Conservation (phyloP, 73 alveolate species). For the Paramecium bursaria region DNA sequence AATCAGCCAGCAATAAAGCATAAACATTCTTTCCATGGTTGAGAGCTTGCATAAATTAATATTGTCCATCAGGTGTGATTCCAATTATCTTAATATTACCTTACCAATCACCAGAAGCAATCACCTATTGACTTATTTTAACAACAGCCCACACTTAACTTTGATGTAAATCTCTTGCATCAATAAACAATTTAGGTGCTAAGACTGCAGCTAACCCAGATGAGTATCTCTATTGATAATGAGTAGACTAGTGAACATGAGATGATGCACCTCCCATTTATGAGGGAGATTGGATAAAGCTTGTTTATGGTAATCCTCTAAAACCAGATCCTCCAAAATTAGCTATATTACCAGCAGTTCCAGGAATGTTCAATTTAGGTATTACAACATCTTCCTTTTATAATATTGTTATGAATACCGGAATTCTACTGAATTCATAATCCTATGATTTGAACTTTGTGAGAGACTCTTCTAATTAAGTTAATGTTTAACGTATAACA, state of each 20-base stretch:
- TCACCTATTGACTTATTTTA: conserved; percentile 19
- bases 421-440: conserved; percentile 14
- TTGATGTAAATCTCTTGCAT: conserved; percentile 57
- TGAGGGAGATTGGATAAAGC: background rate
- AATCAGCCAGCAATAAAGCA: conserved; percentile 28
- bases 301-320: conserved; percentile 18
- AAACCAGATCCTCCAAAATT: conserved; percentile 36
- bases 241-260: too few relatives aligned
- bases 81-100: conserved; percentile 42
- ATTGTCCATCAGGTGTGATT: conserved; percentile 52
- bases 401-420: background rate
- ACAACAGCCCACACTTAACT: conserved; percentile 62
- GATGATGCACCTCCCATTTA: background rate
- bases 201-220: conserved; percentile 40
- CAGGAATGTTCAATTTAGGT: conserved; percentile 34
- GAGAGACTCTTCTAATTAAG: conserved; percentile 7
- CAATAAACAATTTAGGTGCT: conserved; percentile 39
- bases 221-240: conserved; percentile 28
- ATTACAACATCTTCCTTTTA: conserved; percentile 29
- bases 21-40: conserved; percentile 60
- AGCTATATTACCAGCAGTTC: conserved; percentile 14
- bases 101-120: conserved; percentile 62
- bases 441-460: conserved; percentile 5
- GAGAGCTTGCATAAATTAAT: conserved; percentile 16
- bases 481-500: conserved; percentile 22